Percentiles rank a stretch among this genome's conserved stretches.
Evolutionary conservation across 2,329 filamentous ascomycete species (phyloP).

Genomic region (Dryadomyces sulphureus): DNA sequence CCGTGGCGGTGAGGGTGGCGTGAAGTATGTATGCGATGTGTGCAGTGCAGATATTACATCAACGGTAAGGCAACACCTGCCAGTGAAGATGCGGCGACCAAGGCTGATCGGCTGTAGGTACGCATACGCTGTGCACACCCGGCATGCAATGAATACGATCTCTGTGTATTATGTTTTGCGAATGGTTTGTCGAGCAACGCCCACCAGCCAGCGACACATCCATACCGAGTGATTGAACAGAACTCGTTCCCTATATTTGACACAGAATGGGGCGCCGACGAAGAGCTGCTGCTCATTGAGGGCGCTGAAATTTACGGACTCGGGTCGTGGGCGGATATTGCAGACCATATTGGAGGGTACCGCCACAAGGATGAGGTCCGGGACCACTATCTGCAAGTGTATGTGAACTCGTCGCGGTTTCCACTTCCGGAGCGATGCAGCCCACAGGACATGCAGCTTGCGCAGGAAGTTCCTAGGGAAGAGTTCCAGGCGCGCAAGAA

Average conservation of each 20-base stretch:
- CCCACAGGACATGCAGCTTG: constrained; percentile 63
- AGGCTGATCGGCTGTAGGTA: constrained; percentile 40
- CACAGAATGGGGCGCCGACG: constrained; percentile 90
- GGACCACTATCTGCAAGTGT: constrained; percentile 83
- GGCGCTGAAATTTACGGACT: constrained; percentile 92
- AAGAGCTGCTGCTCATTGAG: constrained; percentile 85
- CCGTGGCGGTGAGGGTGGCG: constrained; percentile 70
- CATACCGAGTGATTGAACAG: constrained; percentile 90
- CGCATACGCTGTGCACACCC: constrained; percentile 82
- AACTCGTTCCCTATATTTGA: constrained; percentile 97
- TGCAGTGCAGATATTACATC: constrained; percentile 95
- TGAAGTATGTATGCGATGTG: constrained; percentile 95
- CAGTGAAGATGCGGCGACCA: neutral
- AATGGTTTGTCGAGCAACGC: constrained; percentile 66
- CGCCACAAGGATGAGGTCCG: constrained; percentile 89
- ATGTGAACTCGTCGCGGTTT: constrained; percentile 69
- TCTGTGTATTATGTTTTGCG: constrained; percentile 90
- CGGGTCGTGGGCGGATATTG: constrained; percentile 94
- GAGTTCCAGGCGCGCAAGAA: constrained; percentile 92
- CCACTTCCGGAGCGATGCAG: constrained; percentile 78
- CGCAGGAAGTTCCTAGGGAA: constrained; percentile 70
- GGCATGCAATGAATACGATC: constrained; percentile 83
- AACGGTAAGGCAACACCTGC: constrained; percentile 49
- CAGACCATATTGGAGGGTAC: constrained; percentile 94
- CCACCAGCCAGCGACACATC: constrained; percentile 75